Evolutionary conservation across 805 yeast genomes (phyloP).

Genomic region (Kodamaea leandrae): DNA sequence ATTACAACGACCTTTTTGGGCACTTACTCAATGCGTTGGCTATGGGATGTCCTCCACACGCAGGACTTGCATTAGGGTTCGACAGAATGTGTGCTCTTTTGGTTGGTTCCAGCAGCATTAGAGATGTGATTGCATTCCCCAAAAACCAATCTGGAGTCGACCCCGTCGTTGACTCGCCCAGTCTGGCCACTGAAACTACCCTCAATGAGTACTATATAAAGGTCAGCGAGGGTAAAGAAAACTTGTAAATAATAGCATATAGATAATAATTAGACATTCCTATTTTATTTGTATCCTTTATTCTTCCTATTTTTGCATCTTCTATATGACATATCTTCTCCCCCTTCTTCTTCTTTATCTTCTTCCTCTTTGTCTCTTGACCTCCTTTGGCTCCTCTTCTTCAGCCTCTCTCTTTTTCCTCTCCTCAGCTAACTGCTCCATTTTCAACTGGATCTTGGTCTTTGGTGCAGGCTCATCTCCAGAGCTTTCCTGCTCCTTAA

Average conservation of each 20-base stretch:
- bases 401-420: slow-evolving; percentile 24
- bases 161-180: slow-evolving; percentile 84
- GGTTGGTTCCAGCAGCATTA: slow-evolving; percentile 67
- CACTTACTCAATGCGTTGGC: slow-evolving; percentile 79
- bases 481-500: slow-evolving; percentile 43
- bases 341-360: slow-evolving; percentile 3
- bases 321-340: too few relatives aligned
- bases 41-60: slow-evolving; percentile 98
- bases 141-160: slow-evolving; percentile 88
- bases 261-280: not conserved
- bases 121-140: slow-evolving; percentile 96
- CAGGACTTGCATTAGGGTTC: slow-evolving; percentile 94
- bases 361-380: slow-evolving; percentile 21
- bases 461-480: slow-evolving; percentile 24
- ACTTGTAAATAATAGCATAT: not conserved
- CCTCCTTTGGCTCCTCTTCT: slow-evolving; percentile 18
- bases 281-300: not conserved
- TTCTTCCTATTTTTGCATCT: too few relatives aligned
- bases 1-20: slow-evolving; percentile 70
- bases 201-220: slow-evolving; percentile 54
- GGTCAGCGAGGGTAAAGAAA: not conserved
- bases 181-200: slow-evolving; percentile 50
- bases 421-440: slow-evolving; percentile 35
- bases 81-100: slow-evolving; percentile 93
- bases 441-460: slow-evolving; percentile 34